These are phyloP conservation scores for Ophiocordyceps camponoti-leonardi DNA, from an alignment of 2,329 filamentous ascomycete genomes.

Conservation along the genomic window DNA sequence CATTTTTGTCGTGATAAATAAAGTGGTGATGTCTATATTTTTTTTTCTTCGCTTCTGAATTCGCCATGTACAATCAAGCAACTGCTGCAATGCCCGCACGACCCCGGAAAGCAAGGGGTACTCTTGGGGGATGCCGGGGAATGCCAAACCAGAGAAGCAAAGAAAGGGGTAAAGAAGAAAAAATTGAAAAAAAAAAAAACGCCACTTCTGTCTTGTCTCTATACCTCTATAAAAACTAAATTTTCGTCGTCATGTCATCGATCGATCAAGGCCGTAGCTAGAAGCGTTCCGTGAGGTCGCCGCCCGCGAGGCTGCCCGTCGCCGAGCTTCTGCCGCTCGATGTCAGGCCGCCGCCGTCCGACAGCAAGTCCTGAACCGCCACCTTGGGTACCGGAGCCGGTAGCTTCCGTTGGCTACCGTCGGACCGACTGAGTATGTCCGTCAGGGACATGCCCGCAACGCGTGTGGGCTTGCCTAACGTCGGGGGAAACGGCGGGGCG, in stretches of 20 bases:
- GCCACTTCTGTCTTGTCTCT: no score
- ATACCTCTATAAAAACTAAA: no score
- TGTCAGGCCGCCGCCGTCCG: conserved; percentile 45
- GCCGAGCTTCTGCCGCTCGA: conserved; percentile 63
- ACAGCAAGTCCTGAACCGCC: conserved; percentile 69
- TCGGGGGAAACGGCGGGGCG: conserved; percentile 21
- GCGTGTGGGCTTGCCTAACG: conserved; percentile 32
- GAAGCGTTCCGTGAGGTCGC: conserved; percentile 43
- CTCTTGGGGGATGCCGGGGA: no score
- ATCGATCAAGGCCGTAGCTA: conserved; percentile 9
- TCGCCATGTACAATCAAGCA: conserved; percentile 1
- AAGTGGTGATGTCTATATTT: conserved; percentile 7
- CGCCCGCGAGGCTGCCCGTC: conserved; percentile 60
- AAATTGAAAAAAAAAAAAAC: no score
- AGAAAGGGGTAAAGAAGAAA: no score
- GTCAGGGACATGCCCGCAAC: conserved; percentile 63
- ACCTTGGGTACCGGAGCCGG: conserved; percentile 87
- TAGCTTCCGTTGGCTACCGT: conserved; percentile 77
- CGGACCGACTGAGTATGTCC: conserved; percentile 81
- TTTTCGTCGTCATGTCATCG: neutral
- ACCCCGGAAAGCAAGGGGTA: no score
- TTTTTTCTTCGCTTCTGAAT: conserved; percentile 3
- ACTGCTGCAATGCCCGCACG: neutral
- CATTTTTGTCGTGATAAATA: neutral
- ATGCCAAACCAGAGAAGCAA: no score